Base-by-base conservation (phyloP, 257 asterid species). In the Lycium barbarum region DNA sequence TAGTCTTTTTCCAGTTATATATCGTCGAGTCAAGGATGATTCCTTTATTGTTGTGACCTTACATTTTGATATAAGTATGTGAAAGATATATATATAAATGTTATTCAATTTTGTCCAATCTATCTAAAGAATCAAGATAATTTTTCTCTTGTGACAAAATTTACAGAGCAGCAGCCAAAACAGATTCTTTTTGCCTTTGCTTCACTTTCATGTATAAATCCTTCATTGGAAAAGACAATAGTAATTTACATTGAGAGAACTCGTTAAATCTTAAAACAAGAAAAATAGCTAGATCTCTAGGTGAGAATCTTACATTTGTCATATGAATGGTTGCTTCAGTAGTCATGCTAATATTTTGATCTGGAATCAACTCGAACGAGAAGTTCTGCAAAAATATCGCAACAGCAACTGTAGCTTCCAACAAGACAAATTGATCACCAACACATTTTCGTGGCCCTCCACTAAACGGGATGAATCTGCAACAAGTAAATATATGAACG, bases 271-370 rank as follows among this genome's bases (percentile, higher is more conserved):
- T 11, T 26, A 65, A 49, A 55, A 63, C 59, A 65, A 65, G 47
- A 36, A 61, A 26, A 13, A 53, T 80, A 35, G 15, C 33, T 53
- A 84, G 18, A 11, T 83, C 61, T 72, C 43, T 7, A 49, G 66
- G 65, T 81, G 65, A 81, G 88, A 81, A 53, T 61, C 15, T 93
- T 93, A 96, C 98, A 59, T 96, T 93, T 76, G 98, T 91, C 3
- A 98, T 96, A 90, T 96, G 99, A 86, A 96, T 96, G 18, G 99
- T 96, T 88, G 99, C 99, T 80, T 98, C 98, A 26, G 98, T 96
- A 61, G 99, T 96, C 98, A 95, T 96, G 88, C 95, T 86, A 71
- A 96, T 96, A 36, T 87, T 93, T 89, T 96, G 99, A 89, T 93
- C 93, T 1, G 98, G 98, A 83, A 95, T 79, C 88, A 96, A 86